Conservation (phyloP, 1,284 basidiomycete species). For the Puccinia polysora region DNA sequence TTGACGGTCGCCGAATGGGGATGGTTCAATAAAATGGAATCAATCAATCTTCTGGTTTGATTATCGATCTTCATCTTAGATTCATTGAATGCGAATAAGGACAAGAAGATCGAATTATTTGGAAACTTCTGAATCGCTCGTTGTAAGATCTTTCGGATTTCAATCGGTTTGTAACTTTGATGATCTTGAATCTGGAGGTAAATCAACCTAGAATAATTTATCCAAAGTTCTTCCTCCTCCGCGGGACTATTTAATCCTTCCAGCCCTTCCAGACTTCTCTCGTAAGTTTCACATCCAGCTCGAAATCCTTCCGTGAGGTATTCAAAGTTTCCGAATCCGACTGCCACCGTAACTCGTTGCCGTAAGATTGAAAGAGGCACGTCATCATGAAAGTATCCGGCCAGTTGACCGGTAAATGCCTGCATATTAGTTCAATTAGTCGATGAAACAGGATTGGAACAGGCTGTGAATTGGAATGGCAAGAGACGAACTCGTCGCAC, state of each 20-base stretch:
- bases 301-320: conserved; percentile 22
- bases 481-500: conserved; percentile 44
- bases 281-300: conserved; percentile 14
- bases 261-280: conserved; percentile 43
- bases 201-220: conserved; percentile 61
- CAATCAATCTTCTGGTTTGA: conserved; percentile 26
- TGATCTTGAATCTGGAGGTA: conserved; percentile 63
- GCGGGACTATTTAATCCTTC: conserved; percentile 49
- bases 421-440: not conserved
- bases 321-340: conserved; percentile 29
- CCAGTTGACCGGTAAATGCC: conserved; percentile 29
- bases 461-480: too few species aligned
- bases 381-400: conserved; percentile 25
- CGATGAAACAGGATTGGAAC: not conserved
- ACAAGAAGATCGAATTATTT: conserved; percentile 69
- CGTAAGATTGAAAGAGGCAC: conserved; percentile 17
- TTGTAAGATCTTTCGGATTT: conserved; percentile 62
- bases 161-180: conserved; percentile 60
- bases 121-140: conserved; percentile 62
- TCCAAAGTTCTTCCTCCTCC: conserved; percentile 62
- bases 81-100: conserved; percentile 71
- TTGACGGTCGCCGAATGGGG: conserved; percentile 34
- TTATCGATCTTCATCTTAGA: conserved; percentile 52
- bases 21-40: conserved; percentile 4
- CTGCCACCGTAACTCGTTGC: conserved; percentile 11